Percentiles rank a stretch among this genome's conserved stretches.
phyloP scores from a whole-genome alignment of 2,329 filamentous ascomycete genomes.

The Alternaria sp. region DNA sequence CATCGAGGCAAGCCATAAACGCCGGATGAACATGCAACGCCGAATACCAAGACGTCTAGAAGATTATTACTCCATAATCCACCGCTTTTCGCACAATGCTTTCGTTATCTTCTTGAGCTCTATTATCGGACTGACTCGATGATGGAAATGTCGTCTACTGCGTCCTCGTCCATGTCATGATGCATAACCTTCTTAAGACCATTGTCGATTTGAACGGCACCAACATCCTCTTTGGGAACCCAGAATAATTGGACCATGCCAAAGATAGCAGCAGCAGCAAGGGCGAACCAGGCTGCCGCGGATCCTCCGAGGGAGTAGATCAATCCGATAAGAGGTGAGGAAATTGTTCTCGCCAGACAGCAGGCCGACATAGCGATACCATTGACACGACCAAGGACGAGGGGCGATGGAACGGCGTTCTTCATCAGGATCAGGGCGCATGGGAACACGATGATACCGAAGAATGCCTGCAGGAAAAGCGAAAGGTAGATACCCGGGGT shows the following conservation, averaged over 20 bases:
- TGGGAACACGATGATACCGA: conserved; percentile 73
- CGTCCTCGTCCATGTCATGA: conserved; percentile 32
- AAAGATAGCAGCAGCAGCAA: conserved; percentile 62
- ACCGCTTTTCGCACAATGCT: conserved; percentile 1
- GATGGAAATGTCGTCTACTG: conserved; percentile 38
- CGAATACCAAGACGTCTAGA: not conserved
- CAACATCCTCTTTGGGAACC: conserved; percentile 59
- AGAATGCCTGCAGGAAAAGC: conserved; percentile 70
- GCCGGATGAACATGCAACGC: conserved; percentile 32
- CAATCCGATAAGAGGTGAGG: conserved; percentile 71
- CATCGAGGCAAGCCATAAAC: conserved; percentile 16
- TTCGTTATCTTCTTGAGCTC: not conserved
- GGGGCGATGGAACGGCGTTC: conserved; percentile 70
- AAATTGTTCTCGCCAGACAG: conserved; percentile 74
- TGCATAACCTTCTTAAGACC: conserved; percentile 41
- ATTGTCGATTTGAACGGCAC: conserved; percentile 43
- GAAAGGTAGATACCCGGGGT: conserved; percentile 70
- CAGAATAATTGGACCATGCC: conserved; percentile 65
- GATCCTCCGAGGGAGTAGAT: conserved; percentile 70
- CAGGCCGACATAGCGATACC: conserved; percentile 71
- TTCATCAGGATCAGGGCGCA: conserved; percentile 78
- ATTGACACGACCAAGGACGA: conserved; percentile 73
- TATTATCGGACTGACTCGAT: conserved; percentile 38
- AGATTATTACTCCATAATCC: conserved; percentile 8
- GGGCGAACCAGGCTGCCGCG: conserved; percentile 68